Evolutionary conservation across 164 flowering plant species (phyloP), one percentile per base, ranked within the genome.

Genomic region (Protea cynaroides): DNA sequence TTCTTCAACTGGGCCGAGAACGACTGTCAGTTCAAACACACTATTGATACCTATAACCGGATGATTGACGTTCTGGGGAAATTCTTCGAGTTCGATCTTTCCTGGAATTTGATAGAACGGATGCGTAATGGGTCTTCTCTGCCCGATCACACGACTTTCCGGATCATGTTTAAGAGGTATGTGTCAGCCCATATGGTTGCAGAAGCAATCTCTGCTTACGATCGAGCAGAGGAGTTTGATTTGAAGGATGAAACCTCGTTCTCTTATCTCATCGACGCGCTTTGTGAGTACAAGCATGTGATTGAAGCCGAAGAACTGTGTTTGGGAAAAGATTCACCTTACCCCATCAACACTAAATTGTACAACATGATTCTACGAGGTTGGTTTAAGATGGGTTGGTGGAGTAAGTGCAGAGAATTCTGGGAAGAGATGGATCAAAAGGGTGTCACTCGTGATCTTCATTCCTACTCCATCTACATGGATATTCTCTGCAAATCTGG

Each of bases 261-360:
- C 71, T 76, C 69, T 36, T 81, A 80, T 74, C 81, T 94, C 14
- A 69, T 94, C 43, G 97, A 94, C 65, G 86, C 96, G 5, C 83
- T 94, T 61, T 94, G 98, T 61, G 96, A 94, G 80, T 71, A 86
- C 67, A 89, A 80, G 72, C 98, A 94, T 74, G 97, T 94, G 22
- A 62, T 84, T 15, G 98, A 94, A 68, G 98, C 96, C 1, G 85
- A 86, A 62, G 96, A 85, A 4, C 65, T 94, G 76, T 82, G 82
- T 64, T 65, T 79, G 56, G 78, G 76, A 11, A 75, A 66, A 65
- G 63, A 64, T 47, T 56, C 55, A 34, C 34, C 62, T n/a, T 53
- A 7, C 58, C 12, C 23, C 0, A 25, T 6, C 6, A 65, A 62
- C 47, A 84, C 96, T 0, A 90, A 89, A 65, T 74, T 86, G 56